A percentile compares a stretch with the other conserved stretches of the same genome.
Evolutionary conservation across 2,329 filamentous ascomycete genomes (phyloP).

Genomic region (Claviceps paspali): DNA sequence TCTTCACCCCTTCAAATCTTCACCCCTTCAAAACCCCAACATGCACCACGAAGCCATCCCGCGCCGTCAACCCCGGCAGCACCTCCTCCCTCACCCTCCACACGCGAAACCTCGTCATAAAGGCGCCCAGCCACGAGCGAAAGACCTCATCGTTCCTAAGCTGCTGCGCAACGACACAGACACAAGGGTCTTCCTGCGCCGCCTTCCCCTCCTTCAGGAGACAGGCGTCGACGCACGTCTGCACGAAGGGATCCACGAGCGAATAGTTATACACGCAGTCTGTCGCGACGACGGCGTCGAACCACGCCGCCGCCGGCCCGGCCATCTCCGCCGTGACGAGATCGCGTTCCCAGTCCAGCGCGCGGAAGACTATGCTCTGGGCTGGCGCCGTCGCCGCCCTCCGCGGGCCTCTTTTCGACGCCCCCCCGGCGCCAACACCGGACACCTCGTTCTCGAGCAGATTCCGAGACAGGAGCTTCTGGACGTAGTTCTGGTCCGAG

Average conservation of each 20-base stretch:
- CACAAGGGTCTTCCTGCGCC: slow-evolving; percentile 26
- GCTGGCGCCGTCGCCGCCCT: background rate
- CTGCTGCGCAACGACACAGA: slow-evolving; percentile 81
- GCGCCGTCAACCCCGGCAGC: slow-evolving; percentile 40
- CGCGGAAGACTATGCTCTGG: slow-evolving; percentile 32
- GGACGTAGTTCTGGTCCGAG: slow-evolving; percentile 79
- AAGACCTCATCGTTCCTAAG: slow-evolving; percentile 76
- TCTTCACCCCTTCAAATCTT: too few relatives aligned
- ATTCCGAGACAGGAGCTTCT: slow-evolving; percentile 63
- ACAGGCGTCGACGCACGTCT: slow-evolving; percentile 64
- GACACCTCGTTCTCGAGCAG: slow-evolving; percentile 41
- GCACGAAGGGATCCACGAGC: slow-evolving; percentile 67
- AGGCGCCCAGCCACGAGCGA: slow-evolving; percentile 60
- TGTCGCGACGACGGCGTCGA: slow-evolving; percentile 37
- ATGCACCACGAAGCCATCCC: slow-evolving; percentile 71
- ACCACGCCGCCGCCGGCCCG: too few relatives aligned
- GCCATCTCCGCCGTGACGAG: slow-evolving; percentile 31
- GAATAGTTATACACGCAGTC: slow-evolving; percentile 95
- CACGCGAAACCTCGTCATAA: slow-evolving; percentile 49
- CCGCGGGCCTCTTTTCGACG: too few relatives aligned
- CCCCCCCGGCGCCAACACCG: slow-evolving; percentile 13
- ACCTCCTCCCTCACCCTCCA: slow-evolving; percentile 61
- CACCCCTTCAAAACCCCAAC: slow-evolving; percentile 45
- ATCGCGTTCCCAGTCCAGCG: slow-evolving; percentile 74
- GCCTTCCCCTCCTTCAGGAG: slow-evolving; percentile 28